Evolutionary conservation across 176 grass and related monocot species (phyloP), one percentile per base, ranked within the genome.

Genomic region (Tuctoria greenei): DNA sequence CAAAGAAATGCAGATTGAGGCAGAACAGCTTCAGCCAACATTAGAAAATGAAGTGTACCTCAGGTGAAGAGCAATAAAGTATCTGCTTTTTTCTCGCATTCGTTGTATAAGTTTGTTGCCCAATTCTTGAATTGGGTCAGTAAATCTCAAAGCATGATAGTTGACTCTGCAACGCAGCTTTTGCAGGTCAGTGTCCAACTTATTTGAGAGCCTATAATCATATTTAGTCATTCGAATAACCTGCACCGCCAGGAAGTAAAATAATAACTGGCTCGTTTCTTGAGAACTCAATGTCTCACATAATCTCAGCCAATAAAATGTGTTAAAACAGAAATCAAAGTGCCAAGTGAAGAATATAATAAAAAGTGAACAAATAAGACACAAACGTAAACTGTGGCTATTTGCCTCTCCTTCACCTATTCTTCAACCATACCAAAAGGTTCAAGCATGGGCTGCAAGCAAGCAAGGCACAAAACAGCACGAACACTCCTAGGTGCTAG

Each of bases 11-110:
- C 52, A 83, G 41, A 61, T 72, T 17, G 18, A 66, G 7, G 31
- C 31, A 31, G 31, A 14, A 49, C 17, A 66, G 34, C 60, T 82
- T 82, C 61, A 77, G 17, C 37, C 34, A 67, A n/a, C 67, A 13
- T 78, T 56, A 78, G 7, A 13, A 40, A 55, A 55, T 1, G 4
- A 56, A 60, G 14, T 24, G 42, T 88, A 94, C 95, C 95, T 98
- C 39, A 98, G 81, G 26, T 98, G 95, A 90, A 98, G 95, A 76
- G 95, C 95, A 84, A 95, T 94, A 73, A 95, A 99, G 82, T 92
- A 81, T 61, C 66, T 87, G 84, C 87, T 86, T 82, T 86, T 92
- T 71, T 84, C 82, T 44, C 77, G 80, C 95, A 99, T 99, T 90
- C 85, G 62, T 26, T 80, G 72, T 64, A 92, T 88, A 60, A 99